These are phyloP conservation scores for Amborella trichopoda DNA, from an alignment of 164 flowering plant genomes.

Conservation along the genomic window DNA sequence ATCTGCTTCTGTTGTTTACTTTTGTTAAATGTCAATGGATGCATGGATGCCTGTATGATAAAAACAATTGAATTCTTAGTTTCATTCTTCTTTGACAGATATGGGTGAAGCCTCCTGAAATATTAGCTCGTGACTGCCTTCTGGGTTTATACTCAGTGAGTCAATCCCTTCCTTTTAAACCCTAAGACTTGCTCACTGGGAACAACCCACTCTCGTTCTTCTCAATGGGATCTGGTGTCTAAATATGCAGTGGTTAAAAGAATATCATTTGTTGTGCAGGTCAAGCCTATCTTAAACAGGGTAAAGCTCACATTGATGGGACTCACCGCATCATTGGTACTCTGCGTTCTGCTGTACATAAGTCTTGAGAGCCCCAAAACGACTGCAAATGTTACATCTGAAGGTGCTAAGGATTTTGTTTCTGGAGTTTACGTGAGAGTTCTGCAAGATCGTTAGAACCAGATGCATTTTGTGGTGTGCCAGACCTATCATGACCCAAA, in stretches of 20 bases:
- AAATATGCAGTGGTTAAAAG: no score
- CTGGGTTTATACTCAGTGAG: conserved; percentile 86
- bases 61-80: no score
- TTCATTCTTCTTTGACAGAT: conserved; percentile 28
- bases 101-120: conserved; percentile 93
- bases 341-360: conserved; percentile 33
- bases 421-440: conserved; percentile 70
- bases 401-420: conserved; percentile 28
- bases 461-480: conserved; percentile 82
- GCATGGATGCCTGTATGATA: no score
- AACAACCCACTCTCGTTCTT: no score
- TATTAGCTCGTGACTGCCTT: conserved; percentile 83
- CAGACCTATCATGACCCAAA: conserved; percentile 20
- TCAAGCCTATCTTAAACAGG: conserved; percentile 79
- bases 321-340: conserved; percentile 42
- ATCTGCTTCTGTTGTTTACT: no score
- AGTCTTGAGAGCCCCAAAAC: conserved; percentile 29
- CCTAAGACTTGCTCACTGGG: no score
- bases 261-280: no score
- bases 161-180: no score
- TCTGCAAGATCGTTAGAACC: conserved; percentile 91
- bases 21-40: no score
- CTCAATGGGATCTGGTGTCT: no score
- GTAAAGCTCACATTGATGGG: conserved; percentile 58
- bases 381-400: conserved; percentile 10